phyloP scores from a whole-genome alignment of 305 asterid species.

The Fraxinus dipetala region DNA sequence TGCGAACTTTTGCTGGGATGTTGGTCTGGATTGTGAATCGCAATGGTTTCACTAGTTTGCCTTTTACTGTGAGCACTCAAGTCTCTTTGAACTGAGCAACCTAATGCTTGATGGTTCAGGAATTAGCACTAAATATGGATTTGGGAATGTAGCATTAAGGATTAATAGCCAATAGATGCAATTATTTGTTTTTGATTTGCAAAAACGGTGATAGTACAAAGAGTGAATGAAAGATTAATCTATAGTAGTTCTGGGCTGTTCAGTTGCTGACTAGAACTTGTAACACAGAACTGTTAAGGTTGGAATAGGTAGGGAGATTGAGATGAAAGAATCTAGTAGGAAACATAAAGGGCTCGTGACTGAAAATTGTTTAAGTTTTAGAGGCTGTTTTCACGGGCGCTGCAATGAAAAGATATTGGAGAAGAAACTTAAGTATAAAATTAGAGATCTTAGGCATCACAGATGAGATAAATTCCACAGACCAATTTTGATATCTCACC shows the following conservation, averaged over 20 bases:
- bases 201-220: too few relatives aligned
- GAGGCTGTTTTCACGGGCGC: not conserved
- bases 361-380: not conserved
- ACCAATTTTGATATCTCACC: not conserved
- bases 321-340: not conserved
- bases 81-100: not conserved
- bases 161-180: not conserved
- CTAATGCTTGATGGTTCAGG: not conserved
- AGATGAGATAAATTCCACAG: not conserved
- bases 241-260: too few relatives aligned
- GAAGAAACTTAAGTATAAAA: not conserved
- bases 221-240: too few relatives aligned
- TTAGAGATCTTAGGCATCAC: not conserved
- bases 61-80: not conserved
- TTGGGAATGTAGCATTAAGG: not conserved
- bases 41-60: not conserved
- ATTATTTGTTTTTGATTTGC: not conserved
- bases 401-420: not conserved
- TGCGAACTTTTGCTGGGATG: not conserved
- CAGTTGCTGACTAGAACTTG: not conserved
- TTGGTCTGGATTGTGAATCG: not conserved
- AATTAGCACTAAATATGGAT: not conserved
- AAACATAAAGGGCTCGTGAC: not conserved
- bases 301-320: not conserved
- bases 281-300: not conserved